Conservation (phyloP, 768 basidiomycete genomes). For the Phanerochaete carnosa region DNA sequence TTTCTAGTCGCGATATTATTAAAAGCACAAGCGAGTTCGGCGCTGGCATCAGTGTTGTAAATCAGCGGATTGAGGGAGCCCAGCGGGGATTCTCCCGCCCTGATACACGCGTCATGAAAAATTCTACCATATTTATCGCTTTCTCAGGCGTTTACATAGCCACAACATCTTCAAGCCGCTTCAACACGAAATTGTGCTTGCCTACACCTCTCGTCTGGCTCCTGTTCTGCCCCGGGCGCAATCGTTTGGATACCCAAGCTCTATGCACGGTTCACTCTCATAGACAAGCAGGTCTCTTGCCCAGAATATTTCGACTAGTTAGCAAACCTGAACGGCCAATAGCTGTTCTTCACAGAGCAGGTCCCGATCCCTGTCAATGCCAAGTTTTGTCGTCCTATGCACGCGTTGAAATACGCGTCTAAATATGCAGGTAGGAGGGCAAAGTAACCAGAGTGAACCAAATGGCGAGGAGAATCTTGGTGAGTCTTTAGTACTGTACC, state of each 20-base stretch:
- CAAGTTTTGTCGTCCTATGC: slow-evolving; percentile 24
- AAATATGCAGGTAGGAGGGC: slow-evolving; percentile 43
- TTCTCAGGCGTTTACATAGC: no score
- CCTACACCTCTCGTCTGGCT: no score
- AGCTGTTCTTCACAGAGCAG: slow-evolving; percentile 29
- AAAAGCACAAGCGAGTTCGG: slow-evolving; percentile 18
- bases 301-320: slow-evolving; percentile 34
- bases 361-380: slow-evolving; percentile 50
- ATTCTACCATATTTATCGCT: no score
- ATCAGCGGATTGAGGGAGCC: slow-evolving; percentile 38
- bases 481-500: slow-evolving; percentile 1
- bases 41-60: slow-evolving; percentile 24
- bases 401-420: slow-evolving; percentile 47
- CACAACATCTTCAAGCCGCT: no score
- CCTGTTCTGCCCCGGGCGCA: no score
- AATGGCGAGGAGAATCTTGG: slow-evolving; percentile 61
- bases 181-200: no score
- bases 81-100: slow-evolving; percentile 26
- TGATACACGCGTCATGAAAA: slow-evolving; percentile 37
- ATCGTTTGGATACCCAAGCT: no score
- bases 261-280: no score
- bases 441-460: slow-evolving; percentile 57
- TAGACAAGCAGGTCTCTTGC: slow-evolving; percentile 31
- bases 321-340: slow-evolving; percentile 28
- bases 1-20: slow-evolving; percentile 35